A percentile compares a stretch with the other conserved stretches of the same genome.
Conservation (phyloP, 495 filamentous ascomycete species). For the Parathielavia appendiculata region DNA sequence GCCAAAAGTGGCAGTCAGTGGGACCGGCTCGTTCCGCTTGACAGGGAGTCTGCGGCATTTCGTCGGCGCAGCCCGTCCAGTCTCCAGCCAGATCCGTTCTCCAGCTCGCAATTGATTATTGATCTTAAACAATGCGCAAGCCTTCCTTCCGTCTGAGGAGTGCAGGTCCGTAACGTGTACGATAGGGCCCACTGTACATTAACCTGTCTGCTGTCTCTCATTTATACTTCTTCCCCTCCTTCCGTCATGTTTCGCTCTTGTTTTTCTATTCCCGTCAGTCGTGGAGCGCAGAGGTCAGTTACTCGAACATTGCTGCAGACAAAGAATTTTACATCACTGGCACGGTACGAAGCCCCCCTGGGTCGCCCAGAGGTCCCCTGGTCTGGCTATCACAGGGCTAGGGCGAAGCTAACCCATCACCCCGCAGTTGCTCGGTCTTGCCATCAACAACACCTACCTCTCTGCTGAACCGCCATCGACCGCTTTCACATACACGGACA, state of each 20-base stretch:
- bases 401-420: constrained; percentile 15
- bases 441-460: constrained; percentile 17
- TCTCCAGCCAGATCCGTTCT: not conserved
- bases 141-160: constrained; percentile 1
- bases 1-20: constrained; percentile 8
- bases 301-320: constrained; percentile 4
- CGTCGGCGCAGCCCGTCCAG: constrained; percentile 6
- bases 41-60: not conserved
- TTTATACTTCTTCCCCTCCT: constrained; percentile 1
- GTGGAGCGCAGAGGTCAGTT: constrained; percentile 24
- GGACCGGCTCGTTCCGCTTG: constrained; percentile 5
- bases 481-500: constrained; percentile 15
- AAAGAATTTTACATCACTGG: constrained; percentile 24
- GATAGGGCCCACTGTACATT: constrained; percentile 26
- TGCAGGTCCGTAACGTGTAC: constrained; percentile 17
- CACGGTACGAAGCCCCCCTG: constrained; percentile 13
- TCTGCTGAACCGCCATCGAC: constrained; percentile 16
- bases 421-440: constrained; percentile 26
- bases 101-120: not conserved
- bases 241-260: constrained; percentile 29
- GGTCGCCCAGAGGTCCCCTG: not conserved
- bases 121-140: not conserved
- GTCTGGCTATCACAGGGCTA: not conserved
- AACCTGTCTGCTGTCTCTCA: constrained; percentile 1
- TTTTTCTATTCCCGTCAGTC: constrained; percentile 21